Base-by-base conservation (phyloP, 148 eudicot species). In the Rhododendron kiyosumense region DNA sequence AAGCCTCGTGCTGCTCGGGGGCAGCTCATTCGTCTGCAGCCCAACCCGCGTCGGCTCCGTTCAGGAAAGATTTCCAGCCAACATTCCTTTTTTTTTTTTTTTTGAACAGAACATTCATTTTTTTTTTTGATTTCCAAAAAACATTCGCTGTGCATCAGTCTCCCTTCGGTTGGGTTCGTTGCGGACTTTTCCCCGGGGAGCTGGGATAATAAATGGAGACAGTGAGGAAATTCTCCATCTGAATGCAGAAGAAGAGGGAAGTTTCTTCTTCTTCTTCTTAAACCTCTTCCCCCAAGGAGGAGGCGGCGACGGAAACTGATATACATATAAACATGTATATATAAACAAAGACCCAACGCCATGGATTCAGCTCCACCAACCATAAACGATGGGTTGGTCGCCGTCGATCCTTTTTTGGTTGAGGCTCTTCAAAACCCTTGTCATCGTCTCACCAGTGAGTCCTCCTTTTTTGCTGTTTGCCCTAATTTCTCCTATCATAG, bases 401-500 rank as follows among this genome's bases (percentile, higher is more conserved):
- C n/a, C 8, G 28, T 96, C 1, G 98, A 96, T 84, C 97, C 97
- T 32, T 95, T 96, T 85, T 91, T 96, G 51, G 87, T 94, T 49
- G 99, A 96, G 89, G 99, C 97, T 81, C 97, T 95, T 75, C 99
- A 96, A 86, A 95, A 94, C 92, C 97, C 95, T 89, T 96, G 98
- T 85, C 98, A 95, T 88, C 99, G 98, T 84, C 91, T 96, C 36
- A 93, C 99, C 88, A 92, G 99, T 96, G 32, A 88, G 91, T 91
- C 79, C 81, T 34, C 63, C 63, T 6, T 24, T 61, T 20, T 61
- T 24, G 10, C 28, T 61, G 10, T 22, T 5, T 20, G 26, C 69
- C 69, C 69, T 22, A 61, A 61, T 61, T 24, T 54, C 61, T 18
- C 61, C 20, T 54, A 17, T 54, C 5, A 15, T 61, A 61, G 9